Conservation (phyloP, 805 yeast species). For the Ogataea siamensis region DNA sequence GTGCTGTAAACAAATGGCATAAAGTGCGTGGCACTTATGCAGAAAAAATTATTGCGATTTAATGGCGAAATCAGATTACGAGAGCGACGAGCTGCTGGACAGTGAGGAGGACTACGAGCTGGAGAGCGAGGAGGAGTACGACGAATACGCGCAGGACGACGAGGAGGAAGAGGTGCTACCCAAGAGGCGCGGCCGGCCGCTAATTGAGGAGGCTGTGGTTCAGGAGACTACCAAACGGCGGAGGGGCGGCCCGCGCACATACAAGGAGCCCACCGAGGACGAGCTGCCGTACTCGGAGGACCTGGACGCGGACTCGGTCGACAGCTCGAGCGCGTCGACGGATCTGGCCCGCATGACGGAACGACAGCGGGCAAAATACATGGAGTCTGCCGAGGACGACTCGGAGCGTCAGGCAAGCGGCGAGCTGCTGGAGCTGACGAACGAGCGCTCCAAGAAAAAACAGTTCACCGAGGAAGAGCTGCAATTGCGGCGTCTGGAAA, state of each 20-base stretch:
- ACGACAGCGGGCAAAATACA: conserved; percentile 48
- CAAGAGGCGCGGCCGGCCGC: conserved; percentile 11
- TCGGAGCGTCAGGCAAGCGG: conserved; percentile 22
- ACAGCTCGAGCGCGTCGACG: conserved; percentile 39
- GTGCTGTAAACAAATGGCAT: conserved; percentile 12
- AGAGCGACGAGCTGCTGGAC: conserved; percentile 16
- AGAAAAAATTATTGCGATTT: neutral
- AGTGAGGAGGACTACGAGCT: conserved; percentile 20
- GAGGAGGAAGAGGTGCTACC: conserved; percentile 35
- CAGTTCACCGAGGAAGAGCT: conserved; percentile 80
- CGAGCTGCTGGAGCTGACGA: conserved; percentile 36
- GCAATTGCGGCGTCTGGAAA: conserved; percentile 78
- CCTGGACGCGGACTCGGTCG: conserved; percentile 37
- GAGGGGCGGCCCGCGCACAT: conserved; percentile 16
- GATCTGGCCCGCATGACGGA: conserved; percentile 54
- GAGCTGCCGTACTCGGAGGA: conserved; percentile 7
- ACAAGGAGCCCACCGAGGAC: conserved; percentile 22
- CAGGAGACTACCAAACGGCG: conserved; percentile 13
- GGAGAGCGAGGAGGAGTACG: conserved; percentile 21
- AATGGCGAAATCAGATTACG: conserved; percentile 13
- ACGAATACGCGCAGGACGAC: conserved; percentile 18
- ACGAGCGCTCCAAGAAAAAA: conserved; percentile 46
- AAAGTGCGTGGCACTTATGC: conserved; percentile 13
- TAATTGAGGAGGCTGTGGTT: conserved; percentile 10
- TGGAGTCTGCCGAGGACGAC: conserved; percentile 32